Conservation (phyloP, 2,329 filamentous ascomycete species). For the Penicillium concentricum region DNA sequence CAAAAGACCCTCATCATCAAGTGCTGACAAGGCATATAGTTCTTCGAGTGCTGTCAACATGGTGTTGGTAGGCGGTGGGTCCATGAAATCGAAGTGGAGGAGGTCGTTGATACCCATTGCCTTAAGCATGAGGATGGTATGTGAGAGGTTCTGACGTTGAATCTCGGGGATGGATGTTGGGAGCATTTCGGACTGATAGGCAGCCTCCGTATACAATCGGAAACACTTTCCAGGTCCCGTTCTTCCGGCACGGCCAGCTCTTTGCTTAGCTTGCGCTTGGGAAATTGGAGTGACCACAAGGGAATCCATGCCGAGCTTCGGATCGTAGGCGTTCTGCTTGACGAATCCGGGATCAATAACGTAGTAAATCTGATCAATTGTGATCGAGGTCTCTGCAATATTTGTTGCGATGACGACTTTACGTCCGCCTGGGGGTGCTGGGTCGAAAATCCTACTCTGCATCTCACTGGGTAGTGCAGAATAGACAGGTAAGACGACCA, state of each 20-base stretch:
- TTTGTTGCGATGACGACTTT: conserved; percentile 99
- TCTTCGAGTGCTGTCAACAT: conserved; percentile 97
- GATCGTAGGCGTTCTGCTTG: conserved; percentile 96
- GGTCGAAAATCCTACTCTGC: conserved; percentile 92
- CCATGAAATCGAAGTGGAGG: conserved; percentile 98
- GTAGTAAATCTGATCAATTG: conserved; percentile 96
- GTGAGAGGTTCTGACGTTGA: conserved; percentile 86
- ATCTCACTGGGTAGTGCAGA: conserved; percentile 90
- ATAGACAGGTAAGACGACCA: conserved; percentile 95
- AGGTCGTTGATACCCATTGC: conserved; percentile 99
- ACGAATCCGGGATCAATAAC: conserved; percentile 97
- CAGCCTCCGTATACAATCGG: conserved; percentile 89
- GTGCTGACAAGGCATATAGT: conserved; percentile 82
- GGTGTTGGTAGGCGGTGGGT: conserved; percentile 93
- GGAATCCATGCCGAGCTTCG: conserved; percentile 96
- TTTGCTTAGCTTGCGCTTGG: conserved; percentile 92
- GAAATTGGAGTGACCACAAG: conserved; percentile 94
- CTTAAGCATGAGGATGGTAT: conserved; percentile 95
- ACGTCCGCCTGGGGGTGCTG: conserved; percentile 76
- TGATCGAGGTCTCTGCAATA: conserved; percentile 96
- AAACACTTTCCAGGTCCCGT: conserved; percentile 97
- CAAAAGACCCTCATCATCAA: conserved; percentile 92
- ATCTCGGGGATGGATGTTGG: conserved; percentile 96
- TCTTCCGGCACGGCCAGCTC: conserved; percentile 86
- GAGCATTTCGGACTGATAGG: conserved; percentile 95